A percentile compares a stretch with the other conserved stretches of the same genome.
Evolutionary conservation across 805 yeast genomes (phyloP).

Genomic region (Torulaspora gathmanii): DNA sequence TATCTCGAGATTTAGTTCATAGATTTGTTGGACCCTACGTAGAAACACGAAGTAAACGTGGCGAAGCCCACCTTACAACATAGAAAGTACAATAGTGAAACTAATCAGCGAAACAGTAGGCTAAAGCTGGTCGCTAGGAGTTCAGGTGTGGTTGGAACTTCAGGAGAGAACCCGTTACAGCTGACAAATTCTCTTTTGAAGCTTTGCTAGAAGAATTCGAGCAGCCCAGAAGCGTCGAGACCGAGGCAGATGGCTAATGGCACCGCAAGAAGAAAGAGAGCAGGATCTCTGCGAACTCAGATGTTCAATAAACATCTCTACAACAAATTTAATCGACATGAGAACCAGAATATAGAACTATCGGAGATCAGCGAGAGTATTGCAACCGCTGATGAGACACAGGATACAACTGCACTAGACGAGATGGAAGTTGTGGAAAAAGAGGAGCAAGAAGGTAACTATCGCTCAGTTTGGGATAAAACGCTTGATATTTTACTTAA

Average conservation of each 20-base stretch:
- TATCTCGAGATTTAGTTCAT: background rate
- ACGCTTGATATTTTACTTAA: constrained; percentile 40
- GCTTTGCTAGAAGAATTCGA: background rate
- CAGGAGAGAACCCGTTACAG: background rate
- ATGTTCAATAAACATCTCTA: constrained; percentile 34
- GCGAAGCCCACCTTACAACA: constrained; percentile 2
- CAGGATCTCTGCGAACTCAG: constrained; percentile 34
- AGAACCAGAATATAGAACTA: constrained; percentile 17
- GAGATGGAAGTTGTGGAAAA: constrained; percentile 12
- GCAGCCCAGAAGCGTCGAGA: background rate
- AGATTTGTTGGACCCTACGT: constrained; percentile 5
- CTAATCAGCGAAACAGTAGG: background rate
- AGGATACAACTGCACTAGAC: constrained; percentile 3
- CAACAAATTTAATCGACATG: constrained; percentile 22
- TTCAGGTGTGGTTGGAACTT: background rate
- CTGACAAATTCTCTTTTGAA: background rate
- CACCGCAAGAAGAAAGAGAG: constrained; percentile 25
- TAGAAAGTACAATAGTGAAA: background rate
- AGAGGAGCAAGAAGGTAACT: constrained; percentile 1
- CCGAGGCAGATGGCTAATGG: constrained; percentile 8
- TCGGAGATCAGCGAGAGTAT: constrained; percentile 12
- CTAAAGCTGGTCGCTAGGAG: background rate
- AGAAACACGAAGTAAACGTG: constrained; percentile 1
- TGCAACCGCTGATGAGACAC: constrained; percentile 5
- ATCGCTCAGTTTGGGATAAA: constrained; percentile 11